Evolutionary conservation across 2,329 filamentous ascomycete genomes (phyloP).

Genomic region (Verticillium longisporum): DNA sequence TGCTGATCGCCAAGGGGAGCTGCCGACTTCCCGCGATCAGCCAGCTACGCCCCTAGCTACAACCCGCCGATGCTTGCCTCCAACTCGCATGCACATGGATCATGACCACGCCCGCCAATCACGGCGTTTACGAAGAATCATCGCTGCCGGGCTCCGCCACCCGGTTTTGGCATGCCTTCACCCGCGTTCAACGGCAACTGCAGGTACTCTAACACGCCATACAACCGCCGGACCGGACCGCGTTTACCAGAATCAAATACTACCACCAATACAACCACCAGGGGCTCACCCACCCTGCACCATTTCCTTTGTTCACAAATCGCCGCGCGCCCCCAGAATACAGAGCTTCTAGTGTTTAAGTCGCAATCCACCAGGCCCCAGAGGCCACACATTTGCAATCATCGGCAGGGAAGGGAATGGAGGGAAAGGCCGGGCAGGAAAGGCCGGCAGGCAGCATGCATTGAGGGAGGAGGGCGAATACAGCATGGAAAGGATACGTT

Average conservation of each 20-base stretch:
- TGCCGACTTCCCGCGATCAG: not conserved
- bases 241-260: not conserved
- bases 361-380: not conserved
- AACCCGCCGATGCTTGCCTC: not conserved
- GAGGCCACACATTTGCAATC: not conserved
- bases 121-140: slow-evolving; percentile 3
- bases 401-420: not conserved
- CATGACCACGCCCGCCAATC: slow-evolving; percentile 8
- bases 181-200: not conserved
- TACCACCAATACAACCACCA: not conserved
- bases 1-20: slow-evolving; percentile 21
- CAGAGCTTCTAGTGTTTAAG: not conserved
- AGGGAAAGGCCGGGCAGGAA: too few species aligned
- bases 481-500: not conserved
- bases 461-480: not conserved
- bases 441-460: not conserved
- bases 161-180: not conserved
- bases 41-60: slow-evolving; percentile 1
- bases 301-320: not conserved
- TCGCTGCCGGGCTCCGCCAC: not conserved
- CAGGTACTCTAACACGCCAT: not conserved
- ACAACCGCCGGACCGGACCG: not conserved
- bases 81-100: slow-evolving; percentile 7
- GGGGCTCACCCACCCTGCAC: not conserved
- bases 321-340: not conserved